These are phyloP conservation scores for Pythium dissimile DNA, from an alignment of 352 stramenopile species.

Conservation along the genomic window DNA sequence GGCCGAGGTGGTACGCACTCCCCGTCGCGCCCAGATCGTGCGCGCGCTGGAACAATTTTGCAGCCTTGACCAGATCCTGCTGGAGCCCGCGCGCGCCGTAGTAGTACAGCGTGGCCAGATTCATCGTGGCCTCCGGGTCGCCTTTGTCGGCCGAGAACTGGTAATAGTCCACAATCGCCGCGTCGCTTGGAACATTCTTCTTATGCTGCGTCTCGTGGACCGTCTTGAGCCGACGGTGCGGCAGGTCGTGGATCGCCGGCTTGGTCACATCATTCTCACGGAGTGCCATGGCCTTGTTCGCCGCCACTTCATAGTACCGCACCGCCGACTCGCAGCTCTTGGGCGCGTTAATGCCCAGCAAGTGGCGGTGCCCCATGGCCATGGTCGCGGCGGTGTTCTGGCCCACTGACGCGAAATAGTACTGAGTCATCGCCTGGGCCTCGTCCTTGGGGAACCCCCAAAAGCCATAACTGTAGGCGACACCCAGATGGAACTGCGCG, in stretches of 20 bases:
- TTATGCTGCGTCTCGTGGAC: slow-evolving; percentile 74
- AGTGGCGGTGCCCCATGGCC: slow-evolving; percentile 76
- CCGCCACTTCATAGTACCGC: slow-evolving; percentile 87
- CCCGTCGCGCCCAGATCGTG: slow-evolving; percentile 70
- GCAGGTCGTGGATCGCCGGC: slow-evolving; percentile 68
- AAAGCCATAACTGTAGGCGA: slow-evolving; percentile 80
- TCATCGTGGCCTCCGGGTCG: slow-evolving; percentile 76
- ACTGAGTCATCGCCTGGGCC: slow-evolving; percentile 63
- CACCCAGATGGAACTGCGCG: slow-evolving; percentile 84
- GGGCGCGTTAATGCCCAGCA: slow-evolving; percentile 64
- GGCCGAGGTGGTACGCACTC: slow-evolving; percentile 68
- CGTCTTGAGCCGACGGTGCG: slow-evolving; percentile 69
- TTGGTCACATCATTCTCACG: slow-evolving; percentile 52
- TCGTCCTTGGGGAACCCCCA: slow-evolving; percentile 69
- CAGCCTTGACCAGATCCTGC: slow-evolving; percentile 67
- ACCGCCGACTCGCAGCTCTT: slow-evolving; percentile 83
- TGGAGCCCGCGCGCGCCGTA: slow-evolving; percentile 70
- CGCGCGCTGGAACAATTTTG: slow-evolving; percentile 64
- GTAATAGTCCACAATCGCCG: slow-evolving; percentile 88
- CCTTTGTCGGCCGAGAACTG: slow-evolving; percentile 87
- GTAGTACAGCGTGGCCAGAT: slow-evolving; percentile 84
- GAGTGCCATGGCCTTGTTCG: slow-evolving; percentile 70
- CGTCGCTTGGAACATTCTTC: slow-evolving; percentile 72
- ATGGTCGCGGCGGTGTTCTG: slow-evolving; percentile 63
- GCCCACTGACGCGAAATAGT: slow-evolving; percentile 83